Evolutionary conservation across 176 grass and related monocot genomes (phyloP).

Genomic region (Alloteropsis semialata): DNA sequence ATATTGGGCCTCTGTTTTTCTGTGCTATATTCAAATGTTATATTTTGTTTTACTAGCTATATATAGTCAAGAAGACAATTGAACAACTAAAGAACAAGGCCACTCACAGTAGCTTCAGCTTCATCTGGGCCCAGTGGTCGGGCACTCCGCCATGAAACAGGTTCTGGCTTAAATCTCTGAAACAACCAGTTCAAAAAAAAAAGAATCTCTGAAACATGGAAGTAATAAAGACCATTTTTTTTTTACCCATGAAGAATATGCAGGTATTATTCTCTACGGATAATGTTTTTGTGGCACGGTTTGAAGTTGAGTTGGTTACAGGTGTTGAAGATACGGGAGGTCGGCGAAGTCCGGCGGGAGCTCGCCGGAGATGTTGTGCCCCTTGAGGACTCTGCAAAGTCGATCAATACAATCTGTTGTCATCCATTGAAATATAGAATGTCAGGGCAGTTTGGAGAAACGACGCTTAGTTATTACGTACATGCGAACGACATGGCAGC

Average conservation of each 20-base stretch:
- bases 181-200: too few species aligned
- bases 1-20: background rate
- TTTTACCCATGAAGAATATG: constrained; percentile 6
- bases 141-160: constrained; percentile 72
- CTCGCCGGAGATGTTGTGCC: constrained; percentile 56
- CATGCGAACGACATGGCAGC: constrained; percentile 47
- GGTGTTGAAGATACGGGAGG: constrained; percentile 59
- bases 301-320: constrained; percentile 41
- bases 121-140: constrained; percentile 59
- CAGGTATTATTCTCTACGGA: background rate
- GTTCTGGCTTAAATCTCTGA: constrained; percentile 72
- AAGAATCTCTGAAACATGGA: constrained; percentile 52
- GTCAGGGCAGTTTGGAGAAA: background rate
- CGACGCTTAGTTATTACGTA: background rate
- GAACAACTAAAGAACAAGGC: constrained; percentile 4
- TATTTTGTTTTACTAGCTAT: too few species aligned
- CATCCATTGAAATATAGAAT: background rate
- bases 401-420: background rate
- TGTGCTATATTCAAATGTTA: background rate
- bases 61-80: background rate
- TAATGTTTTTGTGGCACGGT: constrained; percentile 10
- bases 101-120: constrained; percentile 75
- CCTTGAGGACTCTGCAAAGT: constrained; percentile 44
- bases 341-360: constrained; percentile 70
- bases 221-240: background rate